These are phyloP conservation scores for Neofusicoccum sp. DNA, from an alignment of 2,329 filamentous ascomycete species.

Conservation along the genomic window DNA sequence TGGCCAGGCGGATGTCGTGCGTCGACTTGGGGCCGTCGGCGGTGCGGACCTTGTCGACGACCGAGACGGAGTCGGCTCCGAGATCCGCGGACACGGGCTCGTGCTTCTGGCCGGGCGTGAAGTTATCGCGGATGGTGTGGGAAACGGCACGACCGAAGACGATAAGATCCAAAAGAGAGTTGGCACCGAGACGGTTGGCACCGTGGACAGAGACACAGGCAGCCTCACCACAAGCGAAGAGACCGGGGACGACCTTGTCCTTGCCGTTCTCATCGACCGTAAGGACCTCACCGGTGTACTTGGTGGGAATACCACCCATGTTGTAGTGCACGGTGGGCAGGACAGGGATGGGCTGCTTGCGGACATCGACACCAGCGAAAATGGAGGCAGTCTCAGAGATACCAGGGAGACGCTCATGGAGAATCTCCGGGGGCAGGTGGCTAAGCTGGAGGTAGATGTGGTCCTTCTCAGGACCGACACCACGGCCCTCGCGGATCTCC, in stretches of 20 bases:
- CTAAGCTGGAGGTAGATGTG: slow-evolving; percentile 98
- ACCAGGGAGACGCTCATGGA: slow-evolving; percentile 95
- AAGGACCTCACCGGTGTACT: slow-evolving; percentile 95
- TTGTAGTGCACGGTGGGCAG: slow-evolving; percentile 98
- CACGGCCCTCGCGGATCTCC: slow-evolving; percentile 96
- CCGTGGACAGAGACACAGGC: slow-evolving; percentile 98
- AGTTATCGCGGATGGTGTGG: slow-evolving; percentile 95
- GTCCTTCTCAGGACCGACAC: slow-evolving; percentile 95
- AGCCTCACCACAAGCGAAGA: slow-evolving; percentile 96
- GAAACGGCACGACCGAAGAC: slow-evolving; percentile 97
- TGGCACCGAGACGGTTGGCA: slow-evolving; percentile 95
- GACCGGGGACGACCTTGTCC: slow-evolving; percentile 89
- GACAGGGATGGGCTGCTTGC: slow-evolving; percentile 95
- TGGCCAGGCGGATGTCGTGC: slow-evolving; percentile 82
- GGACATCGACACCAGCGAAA: slow-evolving; percentile 95
- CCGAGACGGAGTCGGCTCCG: slow-evolving; percentile 82
- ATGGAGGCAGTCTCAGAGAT: slow-evolving; percentile 98
- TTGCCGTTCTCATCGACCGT: slow-evolving; percentile 83
- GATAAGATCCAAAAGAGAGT: slow-evolving; percentile 95
- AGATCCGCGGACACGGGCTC: slow-evolving; percentile 81
- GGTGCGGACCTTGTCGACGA: slow-evolving; percentile 83
- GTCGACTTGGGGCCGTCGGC: slow-evolving; percentile 85
- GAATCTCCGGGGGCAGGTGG: slow-evolving; percentile 87
- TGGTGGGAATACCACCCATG: slow-evolving; percentile 98
- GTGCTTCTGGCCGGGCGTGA: slow-evolving; percentile 78